phyloP scores from a whole-genome alignment of 202 grass and related monocot genomes.

The Saccharum hybrid region DNA sequence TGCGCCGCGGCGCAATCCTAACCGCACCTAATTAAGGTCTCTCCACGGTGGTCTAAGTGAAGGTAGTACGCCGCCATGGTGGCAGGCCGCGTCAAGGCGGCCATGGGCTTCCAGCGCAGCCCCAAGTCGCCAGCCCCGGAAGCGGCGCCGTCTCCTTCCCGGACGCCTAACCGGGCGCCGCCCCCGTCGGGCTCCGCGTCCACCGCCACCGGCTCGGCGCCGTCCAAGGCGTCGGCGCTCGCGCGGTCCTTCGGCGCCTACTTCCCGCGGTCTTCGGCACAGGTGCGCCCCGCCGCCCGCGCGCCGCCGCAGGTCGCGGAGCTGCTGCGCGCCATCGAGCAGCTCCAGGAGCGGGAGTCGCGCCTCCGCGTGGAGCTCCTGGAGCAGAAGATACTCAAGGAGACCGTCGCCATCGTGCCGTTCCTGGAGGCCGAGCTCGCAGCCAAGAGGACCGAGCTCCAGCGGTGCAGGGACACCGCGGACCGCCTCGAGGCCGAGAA shows the following conservation, averaged over 20 bases:
- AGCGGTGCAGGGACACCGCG: conserved; percentile 53
- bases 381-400: conserved; percentile 91
- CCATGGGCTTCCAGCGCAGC: conserved; percentile 81
- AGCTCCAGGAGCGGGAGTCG: conserved; percentile 92
- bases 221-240: conserved; percentile 57
- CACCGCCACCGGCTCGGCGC: conserved; percentile 11
- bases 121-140: conserved; percentile 28
- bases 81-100: conserved; percentile 87
- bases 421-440: conserved; percentile 87
- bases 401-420: conserved; percentile 91
- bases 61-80: conserved; percentile 57
- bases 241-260: conserved; percentile 80
- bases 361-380: conserved; percentile 83
- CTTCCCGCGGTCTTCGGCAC: conserved; percentile 78
- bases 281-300: conserved; percentile 68
- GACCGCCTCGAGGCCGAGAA: conserved; percentile 75
- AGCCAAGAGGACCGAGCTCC: conserved; percentile 62
- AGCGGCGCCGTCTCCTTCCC: conserved; percentile 12
- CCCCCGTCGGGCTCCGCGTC: conserved; percentile 44
- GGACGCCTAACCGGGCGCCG: conserved; percentile 6
- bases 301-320: conserved; percentile 75
- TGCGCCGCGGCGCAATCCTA: background rate
- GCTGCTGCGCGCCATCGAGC: conserved; percentile 80
- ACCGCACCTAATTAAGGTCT: too few relatives aligned
- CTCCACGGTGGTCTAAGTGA: background rate